phyloP scores from a whole-genome alignment of 805 yeast genomes.

The Suhomyces kilbournensis region DNA sequence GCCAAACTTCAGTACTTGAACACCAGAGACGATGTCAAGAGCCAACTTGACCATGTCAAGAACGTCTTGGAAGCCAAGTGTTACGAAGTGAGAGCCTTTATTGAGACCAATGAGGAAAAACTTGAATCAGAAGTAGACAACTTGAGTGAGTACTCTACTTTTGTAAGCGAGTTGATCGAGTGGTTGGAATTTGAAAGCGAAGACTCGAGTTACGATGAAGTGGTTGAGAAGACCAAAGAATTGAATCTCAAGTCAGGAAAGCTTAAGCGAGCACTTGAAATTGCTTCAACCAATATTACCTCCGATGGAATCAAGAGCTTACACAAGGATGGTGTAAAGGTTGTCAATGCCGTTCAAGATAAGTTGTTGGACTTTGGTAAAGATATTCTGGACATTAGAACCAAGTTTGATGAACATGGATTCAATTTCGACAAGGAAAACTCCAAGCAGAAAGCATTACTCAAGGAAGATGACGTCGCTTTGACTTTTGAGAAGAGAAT shows the following conservation, averaged over 20 bases:
- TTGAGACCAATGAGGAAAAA: conserved; percentile 51
- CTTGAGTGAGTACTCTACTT: conserved; percentile 18
- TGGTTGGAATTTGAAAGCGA: conserved; percentile 80
- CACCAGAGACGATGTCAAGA: conserved; percentile 52
- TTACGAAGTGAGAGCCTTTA: conserved; percentile 60
- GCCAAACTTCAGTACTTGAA: conserved; percentile 52
- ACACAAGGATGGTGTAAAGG: conserved; percentile 39
- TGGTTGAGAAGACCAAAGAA: conserved; percentile 22
- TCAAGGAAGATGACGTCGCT: conserved; percentile 18
- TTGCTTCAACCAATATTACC: conserved; percentile 48
- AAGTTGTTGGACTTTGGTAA: conserved; percentile 44
- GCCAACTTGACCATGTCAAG: conserved; percentile 52
- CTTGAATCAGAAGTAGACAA: conserved; percentile 40
- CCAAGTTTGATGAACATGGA: conserved; percentile 42
- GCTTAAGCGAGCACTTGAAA: conserved; percentile 35
- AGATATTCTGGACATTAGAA: conserved; percentile 42
- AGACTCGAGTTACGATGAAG: conserved; percentile 35
- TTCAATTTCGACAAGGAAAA: conserved; percentile 54
- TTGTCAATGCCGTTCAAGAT: conserved; percentile 43
- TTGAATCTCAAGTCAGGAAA: conserved; percentile 16
- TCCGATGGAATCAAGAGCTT: conserved; percentile 42
- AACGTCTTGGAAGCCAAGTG: conserved; percentile 73
- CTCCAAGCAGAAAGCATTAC: conserved; percentile 35
- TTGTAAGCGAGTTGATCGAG: conserved; percentile 53
- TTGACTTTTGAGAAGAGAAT: conserved; percentile 26